Evolutionary conservation across 140 eudicot genomes (phyloP), one percentile per base, ranked within the genome.

Genomic region (Eryngium alpinum): DNA sequence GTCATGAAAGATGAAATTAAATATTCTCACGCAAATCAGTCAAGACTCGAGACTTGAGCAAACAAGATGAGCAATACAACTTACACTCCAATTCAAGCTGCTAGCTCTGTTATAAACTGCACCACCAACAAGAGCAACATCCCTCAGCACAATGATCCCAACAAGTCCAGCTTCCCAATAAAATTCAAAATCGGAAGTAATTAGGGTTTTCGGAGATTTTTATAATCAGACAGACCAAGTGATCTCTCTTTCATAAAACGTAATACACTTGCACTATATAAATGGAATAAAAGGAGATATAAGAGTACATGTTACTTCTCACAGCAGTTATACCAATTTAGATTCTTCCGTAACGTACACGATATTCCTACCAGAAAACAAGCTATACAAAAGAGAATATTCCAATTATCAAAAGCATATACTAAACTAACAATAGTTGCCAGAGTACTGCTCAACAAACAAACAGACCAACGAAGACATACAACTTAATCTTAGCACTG

Each of bases 51-150:
- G 28, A 24, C 24, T 38, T 38, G 46, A 75, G 34, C 38, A 1
- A n/a, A 77, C 56, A 46, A 25, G 63, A 38, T 31, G 49, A 29
- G 29, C 29, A 9, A 28, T 80, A 24, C 43, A 49, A 75, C 86
- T 59, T 69, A 96, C 99, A 91, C 89, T 79, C 90, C 92, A 89
- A 81, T 85, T 86, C 82, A 96, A 88, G 50, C 90, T 86, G 83
- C 81, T 93, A 67, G 92, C 99, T 86, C 98, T 89, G 75, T 88
- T 90, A 89, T 96, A 96, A 67, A 91, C 82, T 46, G 99, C 98
- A 79, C 99, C 98, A 57, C 97, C 96, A 85, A 96, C 96, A 43
- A 96, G 94, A 56, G 90, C 92, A 49, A 91, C 86, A 81, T 96
- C 99, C 67, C 99, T 90, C 85, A 88, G 78, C 87, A 96, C 96